phyloP scores from a whole-genome alignment of 208 protist genomes.

The Naegleria fowleri region DNA sequence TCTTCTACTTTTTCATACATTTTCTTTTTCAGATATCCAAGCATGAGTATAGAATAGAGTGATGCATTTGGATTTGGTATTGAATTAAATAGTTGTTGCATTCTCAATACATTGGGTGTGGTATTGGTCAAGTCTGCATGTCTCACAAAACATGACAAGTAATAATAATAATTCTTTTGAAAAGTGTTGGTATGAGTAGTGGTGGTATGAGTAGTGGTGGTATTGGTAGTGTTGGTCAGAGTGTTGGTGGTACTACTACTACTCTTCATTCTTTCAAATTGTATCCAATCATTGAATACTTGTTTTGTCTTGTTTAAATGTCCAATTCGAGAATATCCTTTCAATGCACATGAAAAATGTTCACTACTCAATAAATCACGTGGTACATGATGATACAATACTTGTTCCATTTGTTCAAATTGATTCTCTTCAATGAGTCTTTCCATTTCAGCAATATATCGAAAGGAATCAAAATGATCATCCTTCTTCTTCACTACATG shows the following conservation, averaged over 20 bases:
- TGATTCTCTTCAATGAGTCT: not conserved
- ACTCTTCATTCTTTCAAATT: not conserved
- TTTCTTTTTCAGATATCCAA: not conserved
- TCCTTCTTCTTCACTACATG: no score
- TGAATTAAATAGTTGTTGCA: not conserved
- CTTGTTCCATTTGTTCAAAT: not conserved
- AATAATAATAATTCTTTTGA: not conserved
- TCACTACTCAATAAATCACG: not conserved
- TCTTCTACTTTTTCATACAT: not conserved
- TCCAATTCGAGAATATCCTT: not conserved
- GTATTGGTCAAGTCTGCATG: not conserved
- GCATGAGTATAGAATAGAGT: not conserved
- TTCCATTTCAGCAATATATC: not conserved
- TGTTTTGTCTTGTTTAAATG: not conserved
- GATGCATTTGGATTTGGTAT: not conserved
- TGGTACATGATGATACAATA: not conserved
- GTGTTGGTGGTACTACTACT: no score
- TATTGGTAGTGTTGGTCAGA: no score
- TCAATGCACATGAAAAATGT: not conserved
- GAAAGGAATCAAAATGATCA: not conserved
- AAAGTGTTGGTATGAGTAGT: no score
- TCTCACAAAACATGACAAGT: not conserved
- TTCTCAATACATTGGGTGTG: not conserved
- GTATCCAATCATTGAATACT: not conserved
- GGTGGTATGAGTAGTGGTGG: no score